phyloP scores from a whole-genome alignment of 2,329 filamentous ascomycete species.

The Cladosporium sp. region DNA sequence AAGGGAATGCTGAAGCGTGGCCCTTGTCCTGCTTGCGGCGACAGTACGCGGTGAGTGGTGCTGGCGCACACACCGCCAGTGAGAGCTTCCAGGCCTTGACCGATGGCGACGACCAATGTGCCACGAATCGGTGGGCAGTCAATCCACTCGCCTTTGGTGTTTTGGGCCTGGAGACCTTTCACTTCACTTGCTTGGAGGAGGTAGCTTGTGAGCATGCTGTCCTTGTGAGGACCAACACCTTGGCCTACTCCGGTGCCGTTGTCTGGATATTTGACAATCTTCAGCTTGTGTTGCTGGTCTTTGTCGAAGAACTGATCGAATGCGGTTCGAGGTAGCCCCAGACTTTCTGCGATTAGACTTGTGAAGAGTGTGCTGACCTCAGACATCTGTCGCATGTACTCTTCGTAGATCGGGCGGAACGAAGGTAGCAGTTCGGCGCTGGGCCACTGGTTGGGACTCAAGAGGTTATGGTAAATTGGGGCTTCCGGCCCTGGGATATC shows the following conservation, averaged over 20 bases:
- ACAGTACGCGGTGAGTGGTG: conserved; percentile 80
- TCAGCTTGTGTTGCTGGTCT: conserved; percentile 75
- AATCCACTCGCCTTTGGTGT: conserved; percentile 72
- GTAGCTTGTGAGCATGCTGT: conserved; percentile 78
- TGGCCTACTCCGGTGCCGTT: conserved; percentile 52
- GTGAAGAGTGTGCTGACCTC: conserved; percentile 69
- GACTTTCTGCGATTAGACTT: conserved; percentile 76
- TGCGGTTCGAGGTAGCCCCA: conserved; percentile 62
- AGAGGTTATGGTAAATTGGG: conserved; percentile 69
- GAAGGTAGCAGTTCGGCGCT: conserved; percentile 55
- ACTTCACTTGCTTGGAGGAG: conserved; percentile 76
- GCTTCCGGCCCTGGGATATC: conserved; percentile 56
- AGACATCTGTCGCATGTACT: conserved; percentile 75
- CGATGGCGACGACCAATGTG: conserved; percentile 81
- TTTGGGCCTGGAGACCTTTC: conserved; percentile 75
- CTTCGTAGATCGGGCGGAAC: conserved; percentile 64
- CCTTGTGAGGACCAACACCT: conserved; percentile 73
- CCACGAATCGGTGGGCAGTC: conserved; percentile 71
- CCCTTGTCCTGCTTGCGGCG: conserved; percentile 63
- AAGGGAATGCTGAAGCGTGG: conserved; percentile 77
- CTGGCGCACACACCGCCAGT: conserved; percentile 75
- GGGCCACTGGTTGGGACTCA: conserved; percentile 78
- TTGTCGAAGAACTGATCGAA: conserved; percentile 75
- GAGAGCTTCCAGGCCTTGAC: conserved; percentile 79
- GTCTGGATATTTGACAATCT: conserved; percentile 83